A percentile compares a stretch with the other conserved stretches of the same genome.
phyloP scores from a whole-genome alignment of 2,329 filamentous ascomycete genomes.

The Trichocomaceae sp. region DNA sequence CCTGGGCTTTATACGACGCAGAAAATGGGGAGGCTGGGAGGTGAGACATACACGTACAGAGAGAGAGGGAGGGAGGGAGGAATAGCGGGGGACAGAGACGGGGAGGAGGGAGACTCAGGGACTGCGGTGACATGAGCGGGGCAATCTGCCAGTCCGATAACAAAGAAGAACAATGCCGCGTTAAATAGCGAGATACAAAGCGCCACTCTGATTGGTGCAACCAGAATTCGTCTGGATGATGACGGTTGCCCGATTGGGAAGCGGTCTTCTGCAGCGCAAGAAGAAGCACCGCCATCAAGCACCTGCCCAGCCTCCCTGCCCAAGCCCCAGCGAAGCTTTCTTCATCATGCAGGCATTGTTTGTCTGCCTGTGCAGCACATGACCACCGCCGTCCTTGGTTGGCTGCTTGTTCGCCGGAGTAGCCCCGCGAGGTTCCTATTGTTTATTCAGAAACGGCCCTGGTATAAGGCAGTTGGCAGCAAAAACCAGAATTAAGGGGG shows the following conservation, averaged over 20 bases:
- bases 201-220: conserved; percentile 2
- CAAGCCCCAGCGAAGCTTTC: not conserved
- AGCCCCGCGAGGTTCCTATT: not conserved
- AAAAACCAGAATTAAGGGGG: not conserved
- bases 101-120: too few relatives aligned
- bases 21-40: not conserved
- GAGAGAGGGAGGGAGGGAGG: not conserved
- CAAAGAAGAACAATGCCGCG: not conserved
- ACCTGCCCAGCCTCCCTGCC: conserved; percentile 1
- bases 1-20: not conserved
- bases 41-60: too few relatives aligned
- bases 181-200: not conserved
- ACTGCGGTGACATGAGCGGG: not conserved
- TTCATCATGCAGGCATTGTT: not conserved
- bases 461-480: not conserved
- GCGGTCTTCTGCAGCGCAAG: not conserved
- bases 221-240: conserved; percentile 2
- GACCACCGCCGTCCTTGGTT: not conserved
- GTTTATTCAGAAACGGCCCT: not conserved
- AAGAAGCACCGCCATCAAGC: not conserved
- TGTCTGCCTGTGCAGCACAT: conserved; percentile 4
- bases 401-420: not conserved
- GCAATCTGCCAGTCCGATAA: not conserved
- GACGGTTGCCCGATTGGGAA: conserved; percentile 4
- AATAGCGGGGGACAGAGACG: not conserved